A percentile compares a stretch with the other conserved stretches of the same genome.
These are phyloP conservation scores for Arctostaphylos glauca DNA, from an alignment of 148 eudicot genomes.

Conservation along the genomic window DNA sequence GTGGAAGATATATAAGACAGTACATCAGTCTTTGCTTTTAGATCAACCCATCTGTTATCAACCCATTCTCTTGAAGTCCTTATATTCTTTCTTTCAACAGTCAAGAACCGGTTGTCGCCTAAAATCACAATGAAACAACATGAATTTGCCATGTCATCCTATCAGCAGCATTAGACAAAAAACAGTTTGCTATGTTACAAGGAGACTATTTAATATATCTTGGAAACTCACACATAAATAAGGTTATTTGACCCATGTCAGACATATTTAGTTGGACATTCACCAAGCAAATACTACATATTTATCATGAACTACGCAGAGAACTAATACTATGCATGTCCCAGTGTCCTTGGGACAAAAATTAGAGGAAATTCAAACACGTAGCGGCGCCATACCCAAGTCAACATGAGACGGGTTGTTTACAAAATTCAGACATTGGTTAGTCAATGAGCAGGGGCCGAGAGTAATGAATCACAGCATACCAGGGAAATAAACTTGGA, in stretches of 20 bases:
- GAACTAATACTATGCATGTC: background rate
- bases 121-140: background rate
- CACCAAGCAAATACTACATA: background rate
- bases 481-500: slow-evolving; percentile 45
- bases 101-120: slow-evolving; percentile 31
- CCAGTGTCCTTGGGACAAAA: background rate
- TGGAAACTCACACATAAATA: background rate
- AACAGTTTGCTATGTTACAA: background rate
- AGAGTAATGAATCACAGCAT: slow-evolving; percentile 3
- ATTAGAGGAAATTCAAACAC: background rate
- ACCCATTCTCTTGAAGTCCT: slow-evolving; percentile 51
- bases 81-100: slow-evolving; percentile 16
- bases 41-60: slow-evolving; percentile 31
- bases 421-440: background rate
- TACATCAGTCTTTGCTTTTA: slow-evolving; percentile 31
- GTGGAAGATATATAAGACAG: slow-evolving; percentile 23
- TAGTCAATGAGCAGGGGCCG: background rate
- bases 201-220: background rate
- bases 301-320: background rate
- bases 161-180: background rate
- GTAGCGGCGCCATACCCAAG: background rate
- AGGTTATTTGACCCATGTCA: background rate
- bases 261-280: background rate
- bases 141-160: background rate
- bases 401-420: background rate